phyloP scores from a whole-genome alignment of 441 rosid genomes.

The Daphne laureola region DNA sequence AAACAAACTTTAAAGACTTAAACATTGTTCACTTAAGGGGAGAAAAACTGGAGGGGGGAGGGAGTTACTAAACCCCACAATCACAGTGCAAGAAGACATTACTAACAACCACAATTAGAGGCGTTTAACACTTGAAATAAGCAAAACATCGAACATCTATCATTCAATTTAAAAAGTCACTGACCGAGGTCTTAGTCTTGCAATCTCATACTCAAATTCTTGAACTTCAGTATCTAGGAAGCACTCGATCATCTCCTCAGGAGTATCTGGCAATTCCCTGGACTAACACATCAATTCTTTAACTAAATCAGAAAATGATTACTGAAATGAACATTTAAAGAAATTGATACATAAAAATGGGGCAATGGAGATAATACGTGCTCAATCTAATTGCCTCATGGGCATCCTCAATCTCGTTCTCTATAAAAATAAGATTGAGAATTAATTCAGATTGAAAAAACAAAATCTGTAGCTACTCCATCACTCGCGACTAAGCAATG shows the following conservation, averaged over 20 bases:
- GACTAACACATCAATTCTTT: constrained; percentile 35
- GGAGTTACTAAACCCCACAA: no score
- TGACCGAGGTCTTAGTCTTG: constrained; percentile 59
- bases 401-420: no score
- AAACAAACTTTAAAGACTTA: not conserved
- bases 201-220: constrained; percentile 77
- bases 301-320: constrained; percentile 4
- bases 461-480: no score
- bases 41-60: not conserved
- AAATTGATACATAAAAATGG: not conserved
- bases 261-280: constrained; percentile 61
- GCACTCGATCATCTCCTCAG: constrained; percentile 65
- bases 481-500: no score
- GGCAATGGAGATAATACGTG: no score
- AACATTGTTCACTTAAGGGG: not conserved
- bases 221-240: constrained; percentile 94
- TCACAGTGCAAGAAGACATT: no score
- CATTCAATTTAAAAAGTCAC: constrained; percentile 14
- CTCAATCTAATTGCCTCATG: no score
- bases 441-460: no score
- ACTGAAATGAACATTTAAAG: not conserved
- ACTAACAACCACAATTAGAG: no score
- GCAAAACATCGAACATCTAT: constrained; percentile 15
- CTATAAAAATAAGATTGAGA: no score
- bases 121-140: constrained; percentile 4